A percentile compares a stretch with the other conserved stretches of the same genome.
phyloP scores from a whole-genome alignment of 2,329 filamentous ascomycete genomes.

The Epichloe bromicola region DNA sequence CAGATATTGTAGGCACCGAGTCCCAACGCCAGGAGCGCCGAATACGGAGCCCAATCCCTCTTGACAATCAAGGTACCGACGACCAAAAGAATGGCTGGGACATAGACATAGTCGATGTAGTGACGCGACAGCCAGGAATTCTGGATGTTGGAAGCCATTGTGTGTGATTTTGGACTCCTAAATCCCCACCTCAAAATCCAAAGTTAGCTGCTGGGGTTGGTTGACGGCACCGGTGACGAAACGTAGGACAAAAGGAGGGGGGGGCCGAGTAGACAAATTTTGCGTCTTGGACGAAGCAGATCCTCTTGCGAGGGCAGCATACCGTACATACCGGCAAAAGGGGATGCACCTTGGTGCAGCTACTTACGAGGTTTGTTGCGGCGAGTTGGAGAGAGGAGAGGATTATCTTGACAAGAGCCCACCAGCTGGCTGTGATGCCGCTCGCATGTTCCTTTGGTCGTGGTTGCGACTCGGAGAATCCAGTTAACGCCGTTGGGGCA shows the following conservation, averaged over 20 bases:
- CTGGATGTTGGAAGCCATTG: slow-evolving; percentile 16
- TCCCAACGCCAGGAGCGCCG: slow-evolving; percentile 49
- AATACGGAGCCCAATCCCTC: slow-evolving; percentile 61
- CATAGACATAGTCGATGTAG: slow-evolving; percentile 69
- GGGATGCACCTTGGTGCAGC: not conserved
- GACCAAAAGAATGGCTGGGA: slow-evolving; percentile 68
- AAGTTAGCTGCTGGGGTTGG: not conserved
- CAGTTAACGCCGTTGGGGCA: not conserved
- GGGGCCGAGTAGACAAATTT: not conserved
- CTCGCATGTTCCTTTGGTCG: not conserved
- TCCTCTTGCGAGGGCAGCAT: not conserved
- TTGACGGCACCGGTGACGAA: not conserved
- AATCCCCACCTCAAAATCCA: not conserved
- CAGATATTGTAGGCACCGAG: slow-evolving; percentile 62
- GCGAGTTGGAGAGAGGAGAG: not conserved
- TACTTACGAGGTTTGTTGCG: not conserved
- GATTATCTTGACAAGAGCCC: not conserved
- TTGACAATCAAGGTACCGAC: slow-evolving; percentile 67
- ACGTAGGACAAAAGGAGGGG: not conserved
- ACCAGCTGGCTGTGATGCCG: not conserved
- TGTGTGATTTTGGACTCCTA: slow-evolving; percentile 1
- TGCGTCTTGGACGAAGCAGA: not conserved
- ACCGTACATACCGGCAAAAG: not conserved
- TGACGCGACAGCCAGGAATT: slow-evolving; percentile 35
- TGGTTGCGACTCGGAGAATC: slow-evolving; percentile 1